phyloP scores from a whole-genome alignment of 139 green algal genomes.

The Pseudopediastrum boryanum region DNA sequence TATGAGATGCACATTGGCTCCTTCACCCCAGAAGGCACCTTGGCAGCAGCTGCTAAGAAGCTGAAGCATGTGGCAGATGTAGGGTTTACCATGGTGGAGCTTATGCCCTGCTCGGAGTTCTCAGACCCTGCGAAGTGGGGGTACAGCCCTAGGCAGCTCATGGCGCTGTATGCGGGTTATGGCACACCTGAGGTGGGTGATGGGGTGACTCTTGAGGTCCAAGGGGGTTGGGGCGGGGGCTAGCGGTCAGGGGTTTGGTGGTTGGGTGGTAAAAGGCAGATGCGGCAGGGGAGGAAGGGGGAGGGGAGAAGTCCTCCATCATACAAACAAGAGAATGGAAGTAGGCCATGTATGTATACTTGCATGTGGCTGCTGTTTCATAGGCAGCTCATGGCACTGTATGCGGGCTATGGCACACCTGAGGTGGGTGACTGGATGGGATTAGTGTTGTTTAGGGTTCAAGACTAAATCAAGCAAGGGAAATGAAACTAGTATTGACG shows the following conservation, averaged over 20 bases:
- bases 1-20: constrained; percentile 77
- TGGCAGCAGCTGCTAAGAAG: constrained; percentile 42
- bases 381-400: too few relatives aligned
- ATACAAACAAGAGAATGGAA: too few relatives aligned
- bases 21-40: constrained; percentile 66
- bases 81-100: constrained; percentile 59
- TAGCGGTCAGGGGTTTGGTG: background rate
- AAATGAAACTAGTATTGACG: too few relatives aligned
- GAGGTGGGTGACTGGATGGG: too few relatives aligned
- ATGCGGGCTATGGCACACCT: too few relatives aligned
- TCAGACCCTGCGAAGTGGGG: constrained; percentile 46
- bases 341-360: too few relatives aligned
- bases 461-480: too few relatives aligned
- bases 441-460: too few relatives aligned
- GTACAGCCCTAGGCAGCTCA: constrained; percentile 70
- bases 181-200: constrained; percentile 51
- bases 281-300: background rate
- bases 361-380: too few relatives aligned
- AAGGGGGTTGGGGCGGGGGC: background rate
- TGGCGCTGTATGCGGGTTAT: constrained; percentile 51
- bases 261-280: background rate
- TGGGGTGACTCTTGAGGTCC: background rate
- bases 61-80: constrained; percentile 50
- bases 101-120: constrained; percentile 69
- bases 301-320: too few relatives aligned